These are phyloP conservation scores for Phylloporus sp. DNA, from an alignment of 768 basidiomycete genomes.

Conservation along the genomic window DNA sequence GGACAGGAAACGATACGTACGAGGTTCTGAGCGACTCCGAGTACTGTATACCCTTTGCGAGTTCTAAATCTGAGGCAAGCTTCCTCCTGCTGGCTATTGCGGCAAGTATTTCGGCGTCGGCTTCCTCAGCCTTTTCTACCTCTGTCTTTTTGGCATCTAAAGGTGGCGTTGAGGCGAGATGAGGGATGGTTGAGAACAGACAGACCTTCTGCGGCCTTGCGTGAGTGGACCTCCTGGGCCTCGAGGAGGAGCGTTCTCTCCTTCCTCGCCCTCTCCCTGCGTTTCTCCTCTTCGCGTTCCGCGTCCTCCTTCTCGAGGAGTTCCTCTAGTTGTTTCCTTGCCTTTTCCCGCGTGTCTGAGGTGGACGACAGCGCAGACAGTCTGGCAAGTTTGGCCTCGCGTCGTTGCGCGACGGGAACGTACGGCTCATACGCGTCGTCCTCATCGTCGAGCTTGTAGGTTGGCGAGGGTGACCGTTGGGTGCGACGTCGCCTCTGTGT, in stretches of 20 bases:
- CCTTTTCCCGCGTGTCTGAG: conserved; percentile 46
- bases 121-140: conserved; percentile 81
- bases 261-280: conserved; percentile 70
- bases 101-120: conserved; percentile 85
- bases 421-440: conserved; percentile 76
- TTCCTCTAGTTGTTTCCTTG: conserved; percentile 51
- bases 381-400: conserved; percentile 75
- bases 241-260: conserved; percentile 87
- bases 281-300: conserved; percentile 74
- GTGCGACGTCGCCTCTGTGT: conserved; percentile 49
- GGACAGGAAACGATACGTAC: conserved; percentile 40
- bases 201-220: conserved; percentile 77
- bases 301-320: conserved; percentile 61
- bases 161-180: conserved; percentile 14
- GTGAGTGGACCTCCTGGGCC: conserved; percentile 90
- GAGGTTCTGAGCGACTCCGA: conserved; percentile 80
- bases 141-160: conserved; percentile 85
- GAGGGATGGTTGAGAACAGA: not conserved
- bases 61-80: conserved; percentile 87
- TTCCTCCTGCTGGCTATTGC: conserved; percentile 90
- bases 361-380: conserved; percentile 60
- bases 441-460: conserved; percentile 60
- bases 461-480: conserved; percentile 56
- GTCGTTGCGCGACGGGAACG: conserved; percentile 80
- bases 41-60: conserved; percentile 91